Percentiles rank a stretch among this genome's conserved stretches.
phyloP scores from a whole-genome alignment of 306 rosid genomes.

The Oemleria cerasiformis region DNA sequence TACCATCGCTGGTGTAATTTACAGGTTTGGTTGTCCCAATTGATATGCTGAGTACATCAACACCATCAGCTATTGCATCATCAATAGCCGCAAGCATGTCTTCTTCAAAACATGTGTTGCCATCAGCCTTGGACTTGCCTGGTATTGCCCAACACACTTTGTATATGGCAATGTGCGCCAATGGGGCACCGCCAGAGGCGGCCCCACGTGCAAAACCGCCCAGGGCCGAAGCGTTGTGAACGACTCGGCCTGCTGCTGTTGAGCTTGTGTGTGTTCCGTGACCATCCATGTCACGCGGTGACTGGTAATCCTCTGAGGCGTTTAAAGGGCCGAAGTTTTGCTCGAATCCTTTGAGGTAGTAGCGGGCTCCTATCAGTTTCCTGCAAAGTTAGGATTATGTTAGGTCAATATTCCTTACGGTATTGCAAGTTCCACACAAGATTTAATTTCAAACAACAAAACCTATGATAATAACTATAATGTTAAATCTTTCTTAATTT shows the following conservation, averaged over 20 bases:
- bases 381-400: slow-evolving; percentile 21
- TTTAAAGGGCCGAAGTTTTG: slow-evolving; percentile 44
- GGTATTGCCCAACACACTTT: slow-evolving; percentile 94
- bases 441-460: not conserved
- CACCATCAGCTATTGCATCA: slow-evolving; percentile 86
- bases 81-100: slow-evolving; percentile 88
- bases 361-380: slow-evolving; percentile 80
- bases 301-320: slow-evolving; percentile 54
- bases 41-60: slow-evolving; percentile 66
- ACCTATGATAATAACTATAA: no score
- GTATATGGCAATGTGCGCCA: slow-evolving; percentile 73
- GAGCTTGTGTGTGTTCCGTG: slow-evolving; percentile 93
- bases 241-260: slow-evolving; percentile 64
- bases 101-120: slow-evolving; percentile 62
- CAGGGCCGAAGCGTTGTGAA: slow-evolving; percentile 39
- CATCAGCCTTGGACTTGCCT: slow-evolving; percentile 45
- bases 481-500: no score
- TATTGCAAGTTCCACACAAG: not conserved
- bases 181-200: slow-evolving; percentile 77
- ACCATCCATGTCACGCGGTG: slow-evolving; percentile 85
- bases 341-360: slow-evolving; percentile 69
- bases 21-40: slow-evolving; percentile 46
- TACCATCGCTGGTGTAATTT: slow-evolving; percentile 49
- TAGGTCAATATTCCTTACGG: not conserved
- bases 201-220: slow-evolving; percentile 78